These are phyloP conservation scores for Ophiostoma populinum DNA, from an alignment of 2,329 filamentous ascomycete species.

Conservation along the genomic window DNA sequence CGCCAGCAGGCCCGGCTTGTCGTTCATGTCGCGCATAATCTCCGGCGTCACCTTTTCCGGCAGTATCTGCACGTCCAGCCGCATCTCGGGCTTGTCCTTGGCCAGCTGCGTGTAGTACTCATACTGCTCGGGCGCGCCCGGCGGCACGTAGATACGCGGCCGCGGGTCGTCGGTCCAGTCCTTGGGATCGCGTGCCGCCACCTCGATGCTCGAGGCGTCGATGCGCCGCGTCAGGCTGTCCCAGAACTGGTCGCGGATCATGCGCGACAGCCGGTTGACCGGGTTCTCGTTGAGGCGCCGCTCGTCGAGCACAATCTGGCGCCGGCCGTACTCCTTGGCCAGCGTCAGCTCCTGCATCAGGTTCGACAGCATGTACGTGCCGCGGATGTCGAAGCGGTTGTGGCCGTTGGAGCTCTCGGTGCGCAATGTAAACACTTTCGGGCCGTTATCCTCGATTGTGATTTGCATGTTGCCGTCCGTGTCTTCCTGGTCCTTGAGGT, in stretches of 20 bases:
- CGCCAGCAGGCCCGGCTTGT: conserved; percentile 75
- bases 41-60: conserved; percentile 63
- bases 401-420: conserved; percentile 74
- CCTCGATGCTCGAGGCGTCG: conserved; percentile 71
- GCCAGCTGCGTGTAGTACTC: conserved; percentile 80
- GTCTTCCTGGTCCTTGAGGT: conserved; percentile 70
- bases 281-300: conserved; percentile 88
- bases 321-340: conserved; percentile 77
- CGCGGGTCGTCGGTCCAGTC: conserved; percentile 85
- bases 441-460: conserved; percentile 87
- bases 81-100: conserved; percentile 60
- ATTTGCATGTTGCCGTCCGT: conserved; percentile 93
- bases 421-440: conserved; percentile 72
- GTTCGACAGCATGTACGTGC: conserved; percentile 95
- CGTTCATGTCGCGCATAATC: conserved; percentile 67
- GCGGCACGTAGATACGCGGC: conserved; percentile 81
- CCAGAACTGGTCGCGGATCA: conserved; percentile 89
- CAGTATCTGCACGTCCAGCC: conserved; percentile 71
- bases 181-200: conserved; percentile 79
- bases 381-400: conserved; percentile 78
- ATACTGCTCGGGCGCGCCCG: conserved; percentile 68
- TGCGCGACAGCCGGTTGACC: conserved; percentile 66
- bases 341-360: conserved; percentile 86
- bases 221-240: conserved; percentile 76
- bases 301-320: conserved; percentile 82